Base-by-base conservation (phyloP, 257 asterid species). In the Ajuga chamaepitys region DNA sequence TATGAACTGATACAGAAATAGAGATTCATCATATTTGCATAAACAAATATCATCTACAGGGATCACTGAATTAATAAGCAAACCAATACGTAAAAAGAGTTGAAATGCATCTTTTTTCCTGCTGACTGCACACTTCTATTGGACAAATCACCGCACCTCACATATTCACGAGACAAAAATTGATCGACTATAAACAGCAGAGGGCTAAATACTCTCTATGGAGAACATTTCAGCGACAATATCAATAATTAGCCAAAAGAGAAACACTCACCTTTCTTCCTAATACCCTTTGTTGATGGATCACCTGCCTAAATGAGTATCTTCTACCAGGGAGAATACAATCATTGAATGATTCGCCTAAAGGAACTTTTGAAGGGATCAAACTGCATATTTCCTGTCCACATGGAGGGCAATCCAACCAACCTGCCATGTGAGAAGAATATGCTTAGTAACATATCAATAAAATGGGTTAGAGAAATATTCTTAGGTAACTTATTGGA, bases 341-440 rank as follows among this genome's bases (percentile, higher is more conserved):
- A 47, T 80, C 95, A 72, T 88, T 88, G 80, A 84, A 94, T 37
- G 88, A 44, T 79, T 94, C 99, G 46, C 85, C 95, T 71, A 94
- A 68, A 26, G 99, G 99, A 62, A 91, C 99, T 73, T 94, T 94
- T 65, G 99, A 94, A 71, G 99, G 99, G 76, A 94, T 79, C 74
- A 94, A 73, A 68, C 76, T 67, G 37, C 83, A 77, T 70, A 86
- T 78, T 74, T 94, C 98, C 65, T 83, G 85, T 59, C 99, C 98
- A 74, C 26, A 58, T 20, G 88, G 75, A 38, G 97, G 96, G 75
- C 98, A 94, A 37, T 94, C 96, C 82, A 94, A 74, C 99, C 99
- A 94, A 69, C 99, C 99, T 94, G 82, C 76, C 75, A 66, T 7
- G 35, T 28, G 42, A 62, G 55, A 60, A 9, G 42, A 63, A 46